phyloP scores from a whole-genome alignment of 331 rosid genomes.

The Pyrus hybrid region DNA sequence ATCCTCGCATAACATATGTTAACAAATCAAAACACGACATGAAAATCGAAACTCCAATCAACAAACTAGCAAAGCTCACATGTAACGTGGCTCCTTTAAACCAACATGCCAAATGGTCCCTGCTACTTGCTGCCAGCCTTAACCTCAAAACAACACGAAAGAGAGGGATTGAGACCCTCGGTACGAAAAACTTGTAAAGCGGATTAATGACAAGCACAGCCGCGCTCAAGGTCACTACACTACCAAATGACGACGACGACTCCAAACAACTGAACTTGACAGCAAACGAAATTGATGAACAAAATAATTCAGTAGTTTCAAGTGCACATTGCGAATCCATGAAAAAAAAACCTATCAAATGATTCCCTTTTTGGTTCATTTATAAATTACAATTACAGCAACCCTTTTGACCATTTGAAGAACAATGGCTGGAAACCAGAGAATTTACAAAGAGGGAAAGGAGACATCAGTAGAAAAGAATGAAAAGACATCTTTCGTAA shows the following conservation, averaged over 20 bases:
- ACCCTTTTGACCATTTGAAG: not conserved
- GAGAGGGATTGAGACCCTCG: not conserved
- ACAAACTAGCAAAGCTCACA: slow-evolving; percentile 17
- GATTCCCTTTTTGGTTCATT: not conserved
- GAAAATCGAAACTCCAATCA: not conserved
- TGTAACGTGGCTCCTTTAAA: slow-evolving; percentile 13
- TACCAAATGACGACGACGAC: not conserved
- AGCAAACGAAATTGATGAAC: not conserved
- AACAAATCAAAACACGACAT: not conserved
- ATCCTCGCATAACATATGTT: not conserved
- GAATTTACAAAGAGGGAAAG: not conserved
- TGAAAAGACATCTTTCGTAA: not conserved
- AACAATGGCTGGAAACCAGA: not conserved
- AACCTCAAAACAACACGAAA: not conserved
- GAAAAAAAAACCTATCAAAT: not conserved
- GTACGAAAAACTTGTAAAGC: not conserved
- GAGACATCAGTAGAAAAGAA: not conserved
- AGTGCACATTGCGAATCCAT: not conserved
- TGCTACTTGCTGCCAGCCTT: not conserved
- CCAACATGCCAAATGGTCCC: slow-evolving; percentile 21
- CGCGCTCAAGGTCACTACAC: not conserved
- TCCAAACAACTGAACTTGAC: slow-evolving; percentile 1
- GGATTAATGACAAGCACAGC: slow-evolving; percentile 12
- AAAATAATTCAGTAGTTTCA: not conserved
- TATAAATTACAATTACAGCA: not conserved